Percentiles rank a stretch among this genome's conserved stretches.
Evolutionary conservation across 768 basidiomycete genomes (phyloP).

Genomic region (Lactarius quietus): DNA sequence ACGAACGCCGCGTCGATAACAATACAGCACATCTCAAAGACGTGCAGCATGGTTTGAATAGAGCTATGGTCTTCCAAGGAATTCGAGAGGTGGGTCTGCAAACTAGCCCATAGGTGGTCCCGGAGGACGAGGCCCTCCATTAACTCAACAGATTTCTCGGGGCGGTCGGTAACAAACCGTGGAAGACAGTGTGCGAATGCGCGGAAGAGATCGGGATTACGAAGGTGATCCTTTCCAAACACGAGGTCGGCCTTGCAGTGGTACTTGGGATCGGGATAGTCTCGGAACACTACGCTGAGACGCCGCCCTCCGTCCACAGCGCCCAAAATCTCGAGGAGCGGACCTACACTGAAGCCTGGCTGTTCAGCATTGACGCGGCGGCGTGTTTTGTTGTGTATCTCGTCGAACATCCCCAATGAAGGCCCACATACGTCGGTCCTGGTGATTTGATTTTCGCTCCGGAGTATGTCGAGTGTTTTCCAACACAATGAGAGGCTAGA

Average conservation of each 20-base stretch:
- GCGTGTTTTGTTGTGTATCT: background rate
- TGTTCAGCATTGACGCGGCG: background rate
- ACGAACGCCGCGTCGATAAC: conserved; percentile 3
- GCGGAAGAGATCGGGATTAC: conserved; percentile 4
- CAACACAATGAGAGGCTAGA: conserved; percentile 10
- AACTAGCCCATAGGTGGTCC: conserved; percentile 6
- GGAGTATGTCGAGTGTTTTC: conserved; percentile 9
- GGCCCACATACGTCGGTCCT: background rate
- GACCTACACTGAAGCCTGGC: background rate
- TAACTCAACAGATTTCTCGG: background rate
- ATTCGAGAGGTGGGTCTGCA: conserved; percentile 7
- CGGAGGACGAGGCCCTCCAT: conserved; percentile 2
- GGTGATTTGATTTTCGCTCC: background rate
- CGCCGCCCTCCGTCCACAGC: background rate
- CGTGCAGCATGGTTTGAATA: background rate
- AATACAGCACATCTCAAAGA: conserved; percentile 2
- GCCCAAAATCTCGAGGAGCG: background rate
- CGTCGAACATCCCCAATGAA: background rate
- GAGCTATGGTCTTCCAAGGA: background rate
- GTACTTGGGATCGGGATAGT: conserved; percentile 5
- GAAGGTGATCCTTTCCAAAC: conserved; percentile 9
- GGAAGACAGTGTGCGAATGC: conserved; percentile 12
- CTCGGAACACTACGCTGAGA: background rate
- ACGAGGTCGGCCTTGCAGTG: conserved; percentile 1
- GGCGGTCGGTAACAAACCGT: background rate